Base-by-base conservation (phyloP, 768 basidiomycete genomes). In the Naganishia vishniacii region DNA sequence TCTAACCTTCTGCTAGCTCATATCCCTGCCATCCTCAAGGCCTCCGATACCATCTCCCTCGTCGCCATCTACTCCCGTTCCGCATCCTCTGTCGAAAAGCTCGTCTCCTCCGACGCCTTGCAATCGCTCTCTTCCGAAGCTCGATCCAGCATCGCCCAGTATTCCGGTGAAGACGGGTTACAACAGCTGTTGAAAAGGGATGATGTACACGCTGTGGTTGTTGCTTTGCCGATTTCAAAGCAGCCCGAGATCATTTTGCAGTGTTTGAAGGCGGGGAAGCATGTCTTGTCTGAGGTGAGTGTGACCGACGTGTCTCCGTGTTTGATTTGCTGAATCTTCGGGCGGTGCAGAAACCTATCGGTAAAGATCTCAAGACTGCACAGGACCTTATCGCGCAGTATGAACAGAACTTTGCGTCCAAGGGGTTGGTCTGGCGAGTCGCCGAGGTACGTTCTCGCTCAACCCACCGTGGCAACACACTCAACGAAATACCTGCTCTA, bases 31-130 rank as follows among this genome's bases (percentile, higher is more conserved):
- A 81, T 91, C 56, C 80, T 88, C 53, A 82, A 82, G 11, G 70
- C 73, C 65, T 73, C 80, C 25, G 80, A 81, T 34, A 80, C 80
- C 56, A 73, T 77, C 58, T 78, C 81, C 42, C 78, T 86, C 59
- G 84, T 80, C 68, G 89, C 89, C 0, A 81, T 92, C 61, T 92
- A 91, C 80, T 92, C 89, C 12, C 83, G 89, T 65, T 88, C 88
- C 62, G 82, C 85, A 1, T 74, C 77, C 13, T 82, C 82, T 34
- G 77, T 88, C 56, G 81, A 62, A 15, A 67, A 67, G 18, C 66
- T 72, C 20, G 59, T 67, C 20, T 40, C 85, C 4, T 68, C 74
- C 78, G 84, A 65, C 40, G 73, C 53, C 64, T 73, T 26, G 69
- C 48, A 61, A 15, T 61, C 79, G 8, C 82, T 84, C 25, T 75